phyloP scores from a whole-genome alignment of 257 asterid species.

The Rubia yunnanensis region DNA sequence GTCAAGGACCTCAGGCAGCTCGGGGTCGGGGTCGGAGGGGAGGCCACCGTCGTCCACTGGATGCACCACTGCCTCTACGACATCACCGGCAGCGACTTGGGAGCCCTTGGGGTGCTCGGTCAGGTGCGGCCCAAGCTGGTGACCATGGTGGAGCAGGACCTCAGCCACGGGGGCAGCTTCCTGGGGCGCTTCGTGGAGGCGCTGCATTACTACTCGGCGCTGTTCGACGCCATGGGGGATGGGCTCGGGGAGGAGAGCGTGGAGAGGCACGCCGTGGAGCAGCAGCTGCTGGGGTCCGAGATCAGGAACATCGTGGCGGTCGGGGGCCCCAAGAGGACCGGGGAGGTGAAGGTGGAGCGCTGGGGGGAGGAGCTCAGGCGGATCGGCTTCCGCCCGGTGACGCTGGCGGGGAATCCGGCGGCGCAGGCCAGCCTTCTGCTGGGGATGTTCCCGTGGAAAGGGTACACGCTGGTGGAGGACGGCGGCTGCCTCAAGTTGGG shows the following conservation, averaged over 20 bases:
- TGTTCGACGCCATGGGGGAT: constrained; percentile 84
- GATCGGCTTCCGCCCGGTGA: constrained; percentile 59
- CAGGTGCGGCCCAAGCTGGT: constrained; percentile 58
- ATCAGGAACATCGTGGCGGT: constrained; percentile 82
- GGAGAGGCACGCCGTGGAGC: constrained; percentile 89
- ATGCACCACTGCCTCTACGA: constrained; percentile 89
- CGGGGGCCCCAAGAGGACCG: constrained; percentile 78
- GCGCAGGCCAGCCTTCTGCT: constrained; percentile 69
- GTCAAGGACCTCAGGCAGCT: constrained; percentile 34
- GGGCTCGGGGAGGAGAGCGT: constrained; percentile 56
- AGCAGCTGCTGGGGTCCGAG: constrained; percentile 71
- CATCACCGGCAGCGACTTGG: constrained; percentile 63
- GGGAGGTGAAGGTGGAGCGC: constrained; percentile 63
- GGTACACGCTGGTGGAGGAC: constrained; percentile 87
- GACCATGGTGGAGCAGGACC: constrained; percentile 72
- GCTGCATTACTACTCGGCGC: constrained; percentile 69
- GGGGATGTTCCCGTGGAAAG: constrained; percentile 91
- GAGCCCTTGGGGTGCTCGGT: constrained; percentile 39
- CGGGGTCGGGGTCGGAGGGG: constrained; percentile 36
- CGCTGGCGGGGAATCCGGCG: constrained; percentile 70
- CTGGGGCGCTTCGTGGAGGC: constrained; percentile 82
- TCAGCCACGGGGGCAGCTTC: constrained; percentile 59
- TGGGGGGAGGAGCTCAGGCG: constrained; percentile 68
- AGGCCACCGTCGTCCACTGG: constrained; percentile 71
- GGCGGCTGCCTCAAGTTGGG: constrained; percentile 74